Evolutionary conservation across 441 rosid genomes (phyloP).

Genomic region (Jatropha podagrica): DNA sequence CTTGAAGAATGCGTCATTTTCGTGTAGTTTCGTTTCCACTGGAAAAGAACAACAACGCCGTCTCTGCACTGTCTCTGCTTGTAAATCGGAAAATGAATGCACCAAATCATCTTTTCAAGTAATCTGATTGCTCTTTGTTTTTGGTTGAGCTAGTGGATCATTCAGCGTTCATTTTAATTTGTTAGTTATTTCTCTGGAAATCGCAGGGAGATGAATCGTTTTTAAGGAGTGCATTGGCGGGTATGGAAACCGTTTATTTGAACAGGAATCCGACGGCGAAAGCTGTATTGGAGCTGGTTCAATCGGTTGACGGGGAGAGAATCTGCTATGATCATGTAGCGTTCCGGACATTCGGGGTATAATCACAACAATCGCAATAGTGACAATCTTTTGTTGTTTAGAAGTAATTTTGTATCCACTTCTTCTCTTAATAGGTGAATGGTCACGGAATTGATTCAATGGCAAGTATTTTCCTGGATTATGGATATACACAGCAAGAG

Average conservation of each 20-base stretch:
- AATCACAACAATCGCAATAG: slow-evolving; percentile 2
- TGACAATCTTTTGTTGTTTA: neutral
- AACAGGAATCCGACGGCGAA: slow-evolving; percentile 79
- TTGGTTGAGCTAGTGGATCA: neutral
- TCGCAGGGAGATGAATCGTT: slow-evolving; percentile 59
- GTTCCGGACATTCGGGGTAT: slow-evolving; percentile 92
- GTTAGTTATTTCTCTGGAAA: neutral
- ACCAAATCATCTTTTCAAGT: slow-evolving; percentile 29
- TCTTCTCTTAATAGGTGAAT: slow-evolving; percentile 42
- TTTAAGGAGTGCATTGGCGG: slow-evolving; percentile 63
- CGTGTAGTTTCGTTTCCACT: slow-evolving; percentile 3
- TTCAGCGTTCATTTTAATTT: neutral
- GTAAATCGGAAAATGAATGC: slow-evolving; percentile 21
- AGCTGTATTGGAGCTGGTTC: slow-evolving; percentile 66
- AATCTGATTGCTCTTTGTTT: neutral
- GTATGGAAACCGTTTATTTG: slow-evolving; percentile 73
- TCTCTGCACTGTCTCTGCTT: slow-evolving; percentile 31
- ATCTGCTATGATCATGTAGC: slow-evolving; percentile 92
- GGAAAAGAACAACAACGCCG: slow-evolving; percentile 17
- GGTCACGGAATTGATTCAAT: slow-evolving; percentile 83
- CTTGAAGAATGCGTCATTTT: slow-evolving; percentile 4
- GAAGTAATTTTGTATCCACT: neutral
- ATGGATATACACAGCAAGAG: slow-evolving; percentile 70
- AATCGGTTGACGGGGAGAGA: slow-evolving; percentile 44
- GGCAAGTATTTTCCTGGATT: slow-evolving; percentile 76